Percentiles rank a stretch among this genome's conserved stretches.
Conservation (phyloP, 306 rosid genomes). For the Cicer chorassanicum region DNA sequence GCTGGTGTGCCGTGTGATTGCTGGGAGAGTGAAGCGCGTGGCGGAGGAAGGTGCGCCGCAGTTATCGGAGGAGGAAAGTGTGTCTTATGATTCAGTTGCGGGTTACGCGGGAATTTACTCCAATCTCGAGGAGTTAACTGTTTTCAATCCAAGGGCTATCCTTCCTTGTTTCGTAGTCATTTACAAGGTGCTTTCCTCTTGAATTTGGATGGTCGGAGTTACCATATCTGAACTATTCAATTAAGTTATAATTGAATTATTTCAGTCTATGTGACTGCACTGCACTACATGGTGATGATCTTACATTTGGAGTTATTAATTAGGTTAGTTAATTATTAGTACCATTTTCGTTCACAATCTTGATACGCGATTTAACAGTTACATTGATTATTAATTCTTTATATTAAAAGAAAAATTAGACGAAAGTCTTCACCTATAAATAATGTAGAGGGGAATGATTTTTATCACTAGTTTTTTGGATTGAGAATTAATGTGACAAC, state of each 20-base stretch:
- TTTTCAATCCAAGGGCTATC: constrained; percentile 85
- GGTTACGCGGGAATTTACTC: constrained; percentile 69
- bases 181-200: constrained; percentile 55
- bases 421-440: not conserved
- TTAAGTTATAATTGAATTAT: no score
- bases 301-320: not conserved
- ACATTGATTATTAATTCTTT: not conserved
- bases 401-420: not conserved
- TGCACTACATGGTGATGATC: not conserved
- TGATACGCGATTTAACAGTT: not conserved
- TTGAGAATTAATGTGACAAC: constrained; percentile 14
- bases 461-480: not conserved
- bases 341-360: constrained; percentile 30
- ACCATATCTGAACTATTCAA: no score
- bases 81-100: constrained; percentile 80
- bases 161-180: constrained; percentile 94
- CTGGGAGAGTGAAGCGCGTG: constrained; percentile 78
- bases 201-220: no score
- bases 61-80: constrained; percentile 52
- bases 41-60: constrained; percentile 53
- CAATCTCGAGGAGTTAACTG: constrained; percentile 79
- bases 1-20: constrained; percentile 95
- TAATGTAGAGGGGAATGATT: constrained; percentile 10
- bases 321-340: not conserved
- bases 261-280: no score